Percentiles rank a stretch among this genome's conserved stretches.
phyloP scores from a whole-genome alignment of 1,139 yeast species.

The Zygosaccharomyces pseudobailii region DNA sequence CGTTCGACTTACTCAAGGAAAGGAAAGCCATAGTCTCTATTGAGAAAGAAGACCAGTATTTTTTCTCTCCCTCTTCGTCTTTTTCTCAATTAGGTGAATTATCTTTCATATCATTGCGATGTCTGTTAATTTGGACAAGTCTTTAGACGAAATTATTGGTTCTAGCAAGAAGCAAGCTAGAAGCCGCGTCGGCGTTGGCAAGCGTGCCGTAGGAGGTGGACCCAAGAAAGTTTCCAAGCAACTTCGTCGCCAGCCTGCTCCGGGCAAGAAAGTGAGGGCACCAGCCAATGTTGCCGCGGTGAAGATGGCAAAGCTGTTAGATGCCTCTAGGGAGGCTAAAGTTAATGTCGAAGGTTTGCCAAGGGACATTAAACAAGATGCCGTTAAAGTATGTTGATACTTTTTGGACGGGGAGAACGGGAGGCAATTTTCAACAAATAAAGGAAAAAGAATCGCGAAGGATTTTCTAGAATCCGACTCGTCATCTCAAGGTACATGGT shows the following conservation, averaged over 20 bases:
- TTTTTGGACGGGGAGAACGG: neutral
- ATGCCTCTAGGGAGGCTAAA: slow-evolving; percentile 60
- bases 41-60: slow-evolving; percentile 2
- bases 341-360: slow-evolving; percentile 76
- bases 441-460: neutral
- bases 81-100: neutral
- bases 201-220: slow-evolving; percentile 29
- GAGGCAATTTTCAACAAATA: neutral
- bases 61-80: slow-evolving; percentile 6
- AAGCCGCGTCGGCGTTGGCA: slow-evolving; percentile 37
- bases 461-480: neutral
- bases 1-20: too few species aligned
- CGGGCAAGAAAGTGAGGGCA: slow-evolving; percentile 26
- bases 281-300: slow-evolving; percentile 37
- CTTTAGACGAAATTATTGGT: slow-evolving; percentile 91
- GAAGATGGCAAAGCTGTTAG: slow-evolving; percentile 43
- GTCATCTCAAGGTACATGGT: neutral
- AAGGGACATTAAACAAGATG: slow-evolving; percentile 70
- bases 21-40: neutral
- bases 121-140: slow-evolving; percentile 79
- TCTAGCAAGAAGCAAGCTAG: slow-evolving; percentile 45
- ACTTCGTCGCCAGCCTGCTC: slow-evolving; percentile 24
- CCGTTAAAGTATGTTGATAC: slow-evolving; percentile 69
- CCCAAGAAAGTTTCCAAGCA: slow-evolving; percentile 32
- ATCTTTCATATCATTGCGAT: slow-evolving; percentile 28